These are phyloP conservation scores for Hortaea sp. DNA, from an alignment of 2,329 filamentous ascomycete species.

Conservation along the genomic window DNA sequence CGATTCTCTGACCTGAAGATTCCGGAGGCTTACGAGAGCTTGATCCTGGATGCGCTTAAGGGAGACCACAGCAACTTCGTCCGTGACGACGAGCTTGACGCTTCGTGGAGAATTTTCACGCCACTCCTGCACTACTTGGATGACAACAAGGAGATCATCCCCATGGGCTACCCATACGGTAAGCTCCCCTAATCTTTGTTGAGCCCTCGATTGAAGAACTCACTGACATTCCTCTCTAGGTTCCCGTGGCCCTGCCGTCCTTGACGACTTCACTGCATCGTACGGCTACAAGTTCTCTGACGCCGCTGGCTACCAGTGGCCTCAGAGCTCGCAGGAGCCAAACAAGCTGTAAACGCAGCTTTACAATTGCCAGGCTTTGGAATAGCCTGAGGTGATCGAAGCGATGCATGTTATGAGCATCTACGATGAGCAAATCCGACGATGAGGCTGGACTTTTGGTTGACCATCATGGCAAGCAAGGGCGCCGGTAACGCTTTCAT, in stretches of 20 bases:
- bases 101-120: conserved; percentile 97
- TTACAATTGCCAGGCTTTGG: too few relatives aligned
- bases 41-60: conserved; percentile 95
- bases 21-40: conserved; percentile 94
- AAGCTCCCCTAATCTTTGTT: conserved; percentile 30
- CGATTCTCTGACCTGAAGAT: conserved; percentile 99
- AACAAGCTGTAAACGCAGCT: conserved; percentile 61
- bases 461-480: too few relatives aligned
- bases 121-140: conserved; percentile 96
- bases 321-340: conserved; percentile 57
- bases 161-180: conserved; percentile 99
- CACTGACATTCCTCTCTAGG: conserved; percentile 44
- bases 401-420: too few relatives aligned
- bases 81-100: conserved; percentile 90
- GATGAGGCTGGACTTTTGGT: too few relatives aligned
- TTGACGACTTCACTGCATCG: conserved; percentile 95
- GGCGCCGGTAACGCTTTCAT: too few relatives aligned
- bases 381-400: too few relatives aligned
- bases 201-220: neutral
- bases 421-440: too few relatives aligned
- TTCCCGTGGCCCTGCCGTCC: conserved; percentile 87
- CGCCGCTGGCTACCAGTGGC: conserved; percentile 91
- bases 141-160: conserved; percentile 97
- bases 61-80: conserved; percentile 99
- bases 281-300: conserved; percentile 99